phyloP scores from a whole-genome alignment of 2,329 filamentous ascomycete genomes.

The Talaromyces sp. region DNA sequence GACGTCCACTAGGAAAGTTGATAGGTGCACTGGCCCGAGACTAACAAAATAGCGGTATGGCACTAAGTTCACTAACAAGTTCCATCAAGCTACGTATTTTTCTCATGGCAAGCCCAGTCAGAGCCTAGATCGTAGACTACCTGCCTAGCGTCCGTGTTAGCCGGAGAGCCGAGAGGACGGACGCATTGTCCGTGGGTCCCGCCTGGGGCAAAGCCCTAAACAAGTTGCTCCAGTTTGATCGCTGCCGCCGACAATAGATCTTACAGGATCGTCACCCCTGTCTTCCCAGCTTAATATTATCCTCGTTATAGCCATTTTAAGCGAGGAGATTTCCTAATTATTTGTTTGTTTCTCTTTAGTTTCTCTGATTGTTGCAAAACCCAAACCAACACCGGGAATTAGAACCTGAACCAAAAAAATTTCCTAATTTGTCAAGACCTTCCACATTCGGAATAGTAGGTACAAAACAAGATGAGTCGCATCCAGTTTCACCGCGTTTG shows the following conservation, averaged over 20 bases:
- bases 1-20: neutral
- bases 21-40: neutral
- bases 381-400: neutral
- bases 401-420: neutral
- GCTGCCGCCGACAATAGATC: neutral
- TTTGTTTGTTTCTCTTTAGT: neutral
- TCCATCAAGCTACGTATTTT: neutral
- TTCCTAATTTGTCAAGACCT: neutral
- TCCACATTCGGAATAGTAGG: neutral
- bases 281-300: neutral
- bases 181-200: slow-evolving; percentile 3
- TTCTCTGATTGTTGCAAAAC: too few relatives aligned
- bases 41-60: neutral
- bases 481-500: neutral
- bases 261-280: neutral
- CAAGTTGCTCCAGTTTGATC: neutral
- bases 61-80: neutral
- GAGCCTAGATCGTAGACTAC: neutral
- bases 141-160: neutral
- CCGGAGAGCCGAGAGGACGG: slow-evolving; percentile 5
- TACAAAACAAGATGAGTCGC: neutral
- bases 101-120: neutral
- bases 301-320: neutral
- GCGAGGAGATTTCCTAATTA: neutral
- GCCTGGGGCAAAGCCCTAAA: slow-evolving; percentile 3